Evolutionary conservation across 371 early-diverging fungal species (phyloP).

Genomic region (Mortierella sp.): DNA sequence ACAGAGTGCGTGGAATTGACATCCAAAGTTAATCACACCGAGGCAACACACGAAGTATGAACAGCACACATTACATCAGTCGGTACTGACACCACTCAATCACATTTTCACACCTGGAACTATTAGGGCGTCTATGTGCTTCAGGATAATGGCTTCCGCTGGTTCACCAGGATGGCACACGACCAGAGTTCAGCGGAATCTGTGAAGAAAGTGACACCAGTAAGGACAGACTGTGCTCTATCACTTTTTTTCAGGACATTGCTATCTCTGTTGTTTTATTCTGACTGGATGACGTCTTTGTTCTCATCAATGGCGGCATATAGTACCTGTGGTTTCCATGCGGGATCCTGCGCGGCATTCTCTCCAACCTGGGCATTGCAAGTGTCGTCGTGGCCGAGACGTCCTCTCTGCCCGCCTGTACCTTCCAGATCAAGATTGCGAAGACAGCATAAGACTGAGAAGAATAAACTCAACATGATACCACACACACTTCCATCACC

Average conservation of each 20-base stretch:
- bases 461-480: background rate
- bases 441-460: constrained; percentile 40
- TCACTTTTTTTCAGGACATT: background rate
- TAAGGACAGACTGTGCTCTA: constrained; percentile 58
- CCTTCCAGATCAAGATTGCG: constrained; percentile 91
- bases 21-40: background rate
- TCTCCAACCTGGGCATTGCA: constrained; percentile 90
- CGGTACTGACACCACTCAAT: background rate
- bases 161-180: constrained; percentile 92
- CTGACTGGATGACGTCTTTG: background rate
- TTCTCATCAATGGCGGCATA: background rate
- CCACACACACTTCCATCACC: background rate
- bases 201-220: constrained; percentile 82
- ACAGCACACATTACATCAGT: background rate
- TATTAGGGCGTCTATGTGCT: constrained; percentile 95
- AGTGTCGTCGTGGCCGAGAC: constrained; percentile 92
- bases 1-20: constrained; percentile 72
- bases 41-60: background rate
- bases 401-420: constrained; percentile 82
- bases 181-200: constrained; percentile 84
- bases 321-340: constrained; percentile 96
- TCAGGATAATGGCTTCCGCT: constrained; percentile 96
- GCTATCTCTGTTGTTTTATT: background rate
- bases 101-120: background rate
- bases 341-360: constrained; percentile 94